Percentiles rank a stretch among this genome's conserved stretches.
phyloP scores from a whole-genome alignment of 306 rosid species.

The Sicyos baderoa region DNA sequence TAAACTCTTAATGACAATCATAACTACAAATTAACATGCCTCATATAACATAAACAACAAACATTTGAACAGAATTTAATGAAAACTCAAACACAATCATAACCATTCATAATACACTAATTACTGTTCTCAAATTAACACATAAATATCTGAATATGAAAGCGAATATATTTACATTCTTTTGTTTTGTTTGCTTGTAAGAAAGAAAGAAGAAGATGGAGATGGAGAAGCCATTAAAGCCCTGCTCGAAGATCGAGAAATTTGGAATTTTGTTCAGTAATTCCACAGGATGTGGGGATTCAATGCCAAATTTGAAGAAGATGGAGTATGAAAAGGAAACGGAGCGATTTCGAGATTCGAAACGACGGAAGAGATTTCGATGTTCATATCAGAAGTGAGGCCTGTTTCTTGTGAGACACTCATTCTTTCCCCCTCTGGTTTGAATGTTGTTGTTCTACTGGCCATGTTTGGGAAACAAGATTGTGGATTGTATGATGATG shows the following conservation, averaged over 20 bases:
- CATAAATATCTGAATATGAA: neutral
- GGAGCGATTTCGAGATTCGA: slow-evolving; percentile 44
- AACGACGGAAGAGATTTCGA: slow-evolving; percentile 51
- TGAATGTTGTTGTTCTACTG: slow-evolving; percentile 24
- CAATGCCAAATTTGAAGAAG: slow-evolving; percentile 1
- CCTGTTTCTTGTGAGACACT: slow-evolving; percentile 54
- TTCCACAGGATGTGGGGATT: neutral
- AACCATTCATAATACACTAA: neutral
- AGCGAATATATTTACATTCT: neutral
- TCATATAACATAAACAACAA: neutral
- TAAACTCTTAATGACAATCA: neutral
- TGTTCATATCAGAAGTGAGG: slow-evolving; percentile 41
- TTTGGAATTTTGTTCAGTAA: neutral
- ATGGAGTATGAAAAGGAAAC: slow-evolving; percentile 32
- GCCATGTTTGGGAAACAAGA: slow-evolving; percentile 25
- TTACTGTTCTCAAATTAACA: neutral
- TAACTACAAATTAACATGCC: neutral
- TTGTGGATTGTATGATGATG: slow-evolving; percentile 21
- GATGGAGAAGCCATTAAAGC: neutral
- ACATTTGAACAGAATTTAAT: neutral
- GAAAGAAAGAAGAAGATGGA: neutral
- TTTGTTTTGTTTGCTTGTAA: neutral
- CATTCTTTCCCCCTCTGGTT: slow-evolving; percentile 39
- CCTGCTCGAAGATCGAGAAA: neutral
- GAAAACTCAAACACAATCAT: no score